Evolutionary conservation across 2,329 filamentous ascomycete genomes (phyloP), one percentile per base, ranked within the genome.

Genomic region (Claviceps sp.): DNA sequence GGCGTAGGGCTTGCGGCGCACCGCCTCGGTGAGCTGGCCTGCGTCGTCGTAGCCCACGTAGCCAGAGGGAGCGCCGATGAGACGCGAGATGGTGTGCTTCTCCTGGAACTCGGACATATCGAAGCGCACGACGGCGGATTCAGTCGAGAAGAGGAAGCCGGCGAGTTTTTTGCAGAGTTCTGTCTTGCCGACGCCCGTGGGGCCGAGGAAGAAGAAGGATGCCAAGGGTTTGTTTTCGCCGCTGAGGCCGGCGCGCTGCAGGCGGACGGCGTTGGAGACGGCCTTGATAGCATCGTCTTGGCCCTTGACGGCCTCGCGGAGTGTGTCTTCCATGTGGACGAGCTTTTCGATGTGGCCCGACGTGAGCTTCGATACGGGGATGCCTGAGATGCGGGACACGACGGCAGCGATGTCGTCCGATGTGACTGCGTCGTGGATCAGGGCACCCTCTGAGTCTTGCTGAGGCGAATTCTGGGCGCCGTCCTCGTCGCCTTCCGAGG

Each of bases 91-190:
- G 3, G 93, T 97, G 64, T 97, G 91, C 67, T 95, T 95, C 65
- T 97, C 93, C 64, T 95, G 89, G 66, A 96, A 97, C 64, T 98
- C 93, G 60, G 83, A 88, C 93, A 97, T 97, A 67, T 97, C 93
- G 67, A 97, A 97, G 37, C 93, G 80, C 37, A 96, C 81, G 26
- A 98, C 89, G 2, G 93, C 91, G 30, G 82, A 82, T 61, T 95
- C 88, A 1, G 89, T 95, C 0, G 87, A 93, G 70, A 97, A 98
- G 40, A 98, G 74, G 71, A 96, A 97, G 53, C 78, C 79, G 1
- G 93, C 93, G 60, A 98, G 84, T 65, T 94, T 91, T 75, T 97
- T 97, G 76, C 90, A 95, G 1, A 97, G 80, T 64, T 97, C 90
- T 3, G 93, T 98, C 73, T 97, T 98, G 53, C 93, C 93, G 18